These are phyloP conservation scores for Zymoseptoria tritici DNA, from an alignment of 2,329 filamentous ascomycete genomes.

Conservation along the genomic window DNA sequence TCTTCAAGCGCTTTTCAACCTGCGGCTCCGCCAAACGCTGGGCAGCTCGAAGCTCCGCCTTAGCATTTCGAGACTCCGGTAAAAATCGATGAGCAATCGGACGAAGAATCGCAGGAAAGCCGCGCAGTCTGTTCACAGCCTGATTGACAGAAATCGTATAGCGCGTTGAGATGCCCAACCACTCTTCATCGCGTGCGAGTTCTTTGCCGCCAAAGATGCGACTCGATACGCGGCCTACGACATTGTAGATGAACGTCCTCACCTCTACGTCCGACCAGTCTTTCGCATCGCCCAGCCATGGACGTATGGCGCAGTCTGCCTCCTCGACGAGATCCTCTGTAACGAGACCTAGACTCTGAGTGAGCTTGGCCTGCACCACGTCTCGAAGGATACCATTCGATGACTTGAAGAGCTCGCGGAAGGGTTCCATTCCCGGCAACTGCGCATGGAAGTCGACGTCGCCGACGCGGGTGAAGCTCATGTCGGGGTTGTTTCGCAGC, in stretches of 20 bases:
- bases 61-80: background rate
- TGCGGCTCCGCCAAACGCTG: slow-evolving; percentile 29
- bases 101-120: slow-evolving; percentile 22
- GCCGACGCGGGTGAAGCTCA: too few relatives aligned
- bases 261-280: slow-evolving; percentile 6
- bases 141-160: slow-evolving; percentile 25
- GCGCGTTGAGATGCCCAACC: slow-evolving; percentile 30
- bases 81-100: slow-evolving; percentile 1
- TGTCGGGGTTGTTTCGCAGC: too few relatives aligned
- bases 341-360: slow-evolving; percentile 18
- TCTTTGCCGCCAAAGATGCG: slow-evolving; percentile 33
- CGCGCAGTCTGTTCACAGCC: slow-evolving; percentile 5
- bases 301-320: slow-evolving; percentile 5
- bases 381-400: background rate
- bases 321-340: slow-evolving; percentile 22
- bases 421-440: too few relatives aligned
- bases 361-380: slow-evolving; percentile 14
- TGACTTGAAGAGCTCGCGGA: too few relatives aligned
- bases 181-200: slow-evolving; percentile 31
- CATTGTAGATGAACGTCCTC: slow-evolving; percentile 20
- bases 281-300: background rate
- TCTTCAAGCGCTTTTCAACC: slow-evolving; percentile 22
- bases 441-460: too few relatives aligned
- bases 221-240: slow-evolving; percentile 33
- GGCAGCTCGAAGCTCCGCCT: slow-evolving; percentile 8